phyloP scores from a whole-genome alignment of 345 rosid species.

The Brassica rapa region DNA sequence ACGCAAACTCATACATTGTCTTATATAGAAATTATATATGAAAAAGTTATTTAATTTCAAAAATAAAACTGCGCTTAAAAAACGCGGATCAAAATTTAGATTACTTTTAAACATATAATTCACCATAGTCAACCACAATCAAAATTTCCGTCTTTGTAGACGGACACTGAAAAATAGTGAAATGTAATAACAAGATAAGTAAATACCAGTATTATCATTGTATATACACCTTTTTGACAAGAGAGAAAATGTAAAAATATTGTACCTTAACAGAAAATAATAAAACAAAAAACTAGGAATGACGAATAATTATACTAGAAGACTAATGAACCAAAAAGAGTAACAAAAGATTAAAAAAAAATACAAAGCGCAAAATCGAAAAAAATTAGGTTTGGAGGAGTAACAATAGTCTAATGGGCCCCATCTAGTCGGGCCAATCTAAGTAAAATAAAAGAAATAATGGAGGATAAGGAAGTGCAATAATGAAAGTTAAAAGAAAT shows the following conservation, averaged over 20 bases:
- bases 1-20: no score
- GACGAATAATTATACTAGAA: not conserved
- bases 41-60: no score
- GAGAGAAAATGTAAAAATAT: not conserved
- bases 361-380: not conserved
- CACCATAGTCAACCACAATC: not conserved
- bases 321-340: no score
- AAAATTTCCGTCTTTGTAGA: not conserved
- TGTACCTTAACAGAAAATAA: not conserved
- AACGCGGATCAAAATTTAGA: no score
- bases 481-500: constrained; percentile 22
- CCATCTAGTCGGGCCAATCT: constrained; percentile 33
- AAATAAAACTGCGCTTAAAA: no score
- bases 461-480: constrained; percentile 21
- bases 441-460: constrained; percentile 17
- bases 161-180: not conserved
- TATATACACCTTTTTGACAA: not conserved
- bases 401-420: constrained; percentile 13
- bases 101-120: not conserved
- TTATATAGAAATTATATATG: no score
- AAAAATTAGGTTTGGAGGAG: not conserved
- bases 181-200: not conserved
- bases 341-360: not conserved
- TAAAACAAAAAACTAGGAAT: not conserved
- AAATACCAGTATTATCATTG: not conserved